These are phyloP conservation scores for Metschnikowia hibisci DNA, from an alignment of 805 yeast genomes.

Conservation along the genomic window DNA sequence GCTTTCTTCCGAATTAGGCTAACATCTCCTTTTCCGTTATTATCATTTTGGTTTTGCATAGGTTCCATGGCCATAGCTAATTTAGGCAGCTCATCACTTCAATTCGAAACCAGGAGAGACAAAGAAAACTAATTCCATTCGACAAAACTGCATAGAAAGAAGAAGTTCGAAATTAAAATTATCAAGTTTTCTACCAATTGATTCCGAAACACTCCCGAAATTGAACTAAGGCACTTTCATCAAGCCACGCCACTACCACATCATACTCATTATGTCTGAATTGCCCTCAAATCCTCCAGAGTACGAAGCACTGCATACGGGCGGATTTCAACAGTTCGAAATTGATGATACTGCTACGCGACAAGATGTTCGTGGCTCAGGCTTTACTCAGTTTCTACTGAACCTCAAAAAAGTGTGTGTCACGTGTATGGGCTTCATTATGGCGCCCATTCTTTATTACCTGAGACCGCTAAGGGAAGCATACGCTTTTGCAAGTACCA, in stretches of 20 bases:
- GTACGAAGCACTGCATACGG: constrained; percentile 1
- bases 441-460: constrained; percentile 42
- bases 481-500: constrained; percentile 36
- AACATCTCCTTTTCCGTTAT: too few species aligned
- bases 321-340: constrained; percentile 31
- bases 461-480: constrained; percentile 53
- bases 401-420: constrained; percentile 33
- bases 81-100: too few species aligned
- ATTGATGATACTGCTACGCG: constrained; percentile 27
- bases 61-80: too few species aligned
- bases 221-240: background rate
- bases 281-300: constrained; percentile 4
- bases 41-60: too few species aligned
- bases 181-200: too few species aligned
- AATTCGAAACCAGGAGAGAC: too few species aligned
- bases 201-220: too few species aligned
- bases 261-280: background rate
- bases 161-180: too few species aligned
- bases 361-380: background rate
- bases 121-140: too few species aligned
- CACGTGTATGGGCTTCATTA: constrained; percentile 33
- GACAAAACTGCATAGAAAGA: too few species aligned
- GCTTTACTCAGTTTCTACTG: constrained; percentile 31
- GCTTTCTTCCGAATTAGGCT: too few species aligned
- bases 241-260: too few species aligned